Evolutionary conservation across 495 filamentous ascomycete genomes (phyloP).

Genomic region (Aspergillus kassunensis): DNA sequence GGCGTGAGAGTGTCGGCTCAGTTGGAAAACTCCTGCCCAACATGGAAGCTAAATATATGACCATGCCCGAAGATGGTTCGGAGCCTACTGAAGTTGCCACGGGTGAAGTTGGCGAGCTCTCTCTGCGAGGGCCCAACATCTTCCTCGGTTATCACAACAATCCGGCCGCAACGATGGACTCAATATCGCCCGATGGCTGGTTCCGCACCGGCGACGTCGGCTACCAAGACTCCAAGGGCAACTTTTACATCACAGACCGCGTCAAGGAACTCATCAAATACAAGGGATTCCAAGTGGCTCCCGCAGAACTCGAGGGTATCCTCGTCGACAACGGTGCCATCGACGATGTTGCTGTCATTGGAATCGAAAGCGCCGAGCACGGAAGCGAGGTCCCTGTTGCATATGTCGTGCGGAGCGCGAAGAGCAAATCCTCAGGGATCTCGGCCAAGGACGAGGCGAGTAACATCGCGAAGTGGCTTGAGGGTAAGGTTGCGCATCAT

Average conservation of each 20-base stretch:
- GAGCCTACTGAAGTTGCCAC: constrained; percentile 53
- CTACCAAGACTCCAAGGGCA: constrained; percentile 54
- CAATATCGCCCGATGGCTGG: constrained; percentile 56
- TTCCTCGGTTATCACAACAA: constrained; percentile 75
- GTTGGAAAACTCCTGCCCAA: constrained; percentile 79
- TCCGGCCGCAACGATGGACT: constrained; percentile 60
- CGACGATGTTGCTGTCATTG: constrained; percentile 80
- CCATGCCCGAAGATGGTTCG: constrained; percentile 49
- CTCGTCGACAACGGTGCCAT: constrained; percentile 68
- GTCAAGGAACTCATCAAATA: constrained; percentile 92
- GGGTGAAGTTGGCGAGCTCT: constrained; percentile 66
- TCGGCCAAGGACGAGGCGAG: constrained; percentile 50
- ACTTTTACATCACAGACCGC: constrained; percentile 76
- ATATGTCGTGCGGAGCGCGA: constrained; percentile 60
- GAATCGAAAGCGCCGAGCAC: constrained; percentile 63
- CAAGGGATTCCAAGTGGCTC: constrained; percentile 81
- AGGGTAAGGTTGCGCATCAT: constrained; percentile 58
- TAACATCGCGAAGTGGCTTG: constrained; percentile 62
- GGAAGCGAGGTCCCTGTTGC: constrained; percentile 82
- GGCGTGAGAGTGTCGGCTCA: constrained; percentile 71
- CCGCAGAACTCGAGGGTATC: constrained; percentile 82
- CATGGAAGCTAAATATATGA: constrained; percentile 75
- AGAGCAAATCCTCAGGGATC: constrained; percentile 51
- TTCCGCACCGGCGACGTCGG: constrained; percentile 66
- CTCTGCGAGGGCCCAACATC: constrained; percentile 58